A percentile compares a stretch with the other conserved stretches of the same genome.
phyloP scores from a whole-genome alignment of 352 stramenopile species.

The Discostella stelligera region DNA sequence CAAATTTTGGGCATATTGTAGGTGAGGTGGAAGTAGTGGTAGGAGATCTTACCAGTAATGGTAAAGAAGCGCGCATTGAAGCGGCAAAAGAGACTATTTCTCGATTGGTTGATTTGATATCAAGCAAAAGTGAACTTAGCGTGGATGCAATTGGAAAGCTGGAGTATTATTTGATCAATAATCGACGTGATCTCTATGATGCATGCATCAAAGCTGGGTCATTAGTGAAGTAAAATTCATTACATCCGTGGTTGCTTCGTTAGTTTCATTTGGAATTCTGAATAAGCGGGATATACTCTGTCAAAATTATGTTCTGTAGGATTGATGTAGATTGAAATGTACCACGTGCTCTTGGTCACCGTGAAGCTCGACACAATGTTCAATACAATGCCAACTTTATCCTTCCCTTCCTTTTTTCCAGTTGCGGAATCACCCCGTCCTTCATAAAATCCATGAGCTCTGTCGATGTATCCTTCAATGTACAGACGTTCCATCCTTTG shows the following conservation, averaged over 20 bases:
- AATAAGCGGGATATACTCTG: too few relatives aligned
- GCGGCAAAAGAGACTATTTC: conserved; percentile 47
- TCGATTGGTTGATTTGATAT: conserved; percentile 44
- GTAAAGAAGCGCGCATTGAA: conserved; percentile 27
- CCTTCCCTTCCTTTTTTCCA: conserved; percentile 57
- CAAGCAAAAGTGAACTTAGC: conserved; percentile 3
- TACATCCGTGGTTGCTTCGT: too few relatives aligned
- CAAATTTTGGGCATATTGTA: conserved; percentile 61
- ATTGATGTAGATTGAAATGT: neutral
- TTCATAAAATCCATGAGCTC: conserved; percentile 66
- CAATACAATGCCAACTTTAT: conserved; percentile 68
- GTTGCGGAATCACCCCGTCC: conserved; percentile 55
- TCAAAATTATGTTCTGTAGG: too few relatives aligned
- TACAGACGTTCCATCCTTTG: conserved; percentile 74
- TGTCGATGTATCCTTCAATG: conserved; percentile 71
- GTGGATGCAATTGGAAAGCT: conserved; percentile 59
- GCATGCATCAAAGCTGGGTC: conserved; percentile 49
- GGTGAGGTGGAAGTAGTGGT: conserved; percentile 69
- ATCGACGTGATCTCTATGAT: conserved; percentile 51
- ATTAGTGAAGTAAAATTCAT: conserved; percentile 16
- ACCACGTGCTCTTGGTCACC: neutral
- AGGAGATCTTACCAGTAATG: conserved; percentile 4
- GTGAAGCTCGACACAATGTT: neutral
- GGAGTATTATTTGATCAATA: conserved; percentile 62
- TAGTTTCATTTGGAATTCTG: too few relatives aligned